Base-by-base conservation (phyloP, 495 filamentous ascomycete species). In the Cenococcum geophilum region DNA sequence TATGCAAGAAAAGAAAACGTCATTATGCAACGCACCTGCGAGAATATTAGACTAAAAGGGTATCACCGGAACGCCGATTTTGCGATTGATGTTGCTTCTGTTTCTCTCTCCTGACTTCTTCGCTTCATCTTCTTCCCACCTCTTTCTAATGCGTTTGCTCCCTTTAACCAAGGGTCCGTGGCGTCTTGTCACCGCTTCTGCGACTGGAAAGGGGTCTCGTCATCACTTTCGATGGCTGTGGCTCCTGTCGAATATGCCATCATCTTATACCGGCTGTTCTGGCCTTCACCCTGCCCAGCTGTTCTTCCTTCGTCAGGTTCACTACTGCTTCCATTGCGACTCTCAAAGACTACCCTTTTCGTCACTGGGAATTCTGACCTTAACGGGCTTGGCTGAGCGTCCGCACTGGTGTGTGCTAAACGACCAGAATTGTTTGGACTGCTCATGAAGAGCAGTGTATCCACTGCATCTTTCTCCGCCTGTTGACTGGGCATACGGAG, bases 381-480 rank as follows among this genome's bases (percentile, higher is more conserved):
- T 8, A 68, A 35, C 1, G 65, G 62, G 47, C 65, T 68, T 20
- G 65, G 62, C 6, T 60, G 67, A 12, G 60, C 35, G 51, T 61
- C 60, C 40, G 58, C 53, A 54, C 59, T 68, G 0, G 51, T 60
- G 20, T 66, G 68, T 23, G 68, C 36, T 1, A 66, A 22, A n/a
- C 59, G 60, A 21, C 22, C 80, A 3, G 88, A 87, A 68, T 91
- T 88, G 12, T 83, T 86, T 0, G 90, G 90, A 64, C 88, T 92
- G 59, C 87, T 89, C 88, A 95, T 91, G 74, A 90, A 92, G 21
- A 95, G 76, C 23, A 95, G 75, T 0, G 87, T 88, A 68, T 95
- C 90, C 22, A 95, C 85, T n/a, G 89, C 90, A 65, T 93, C 90
- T 66, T 91, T 83, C 67, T 95, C 90, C 18, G 86, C 83, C 58